Evolutionary conservation across 1,139 yeast species (phyloP).

Genomic region (Hansenula lynferdii): DNA sequence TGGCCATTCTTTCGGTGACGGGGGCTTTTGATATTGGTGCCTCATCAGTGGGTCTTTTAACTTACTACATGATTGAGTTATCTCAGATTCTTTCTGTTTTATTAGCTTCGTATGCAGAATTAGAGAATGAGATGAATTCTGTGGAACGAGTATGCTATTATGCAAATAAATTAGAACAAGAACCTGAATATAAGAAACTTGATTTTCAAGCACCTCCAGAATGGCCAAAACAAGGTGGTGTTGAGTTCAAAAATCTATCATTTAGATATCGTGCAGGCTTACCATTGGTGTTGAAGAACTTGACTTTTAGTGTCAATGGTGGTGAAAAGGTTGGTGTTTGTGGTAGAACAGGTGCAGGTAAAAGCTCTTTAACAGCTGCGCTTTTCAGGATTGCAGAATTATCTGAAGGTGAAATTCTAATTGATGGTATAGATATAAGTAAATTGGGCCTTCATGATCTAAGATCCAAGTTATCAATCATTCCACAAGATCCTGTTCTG

Average conservation of each 20-base stretch:
- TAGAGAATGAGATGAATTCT: constrained; percentile 80
- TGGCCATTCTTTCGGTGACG: constrained; percentile 59
- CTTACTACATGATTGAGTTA: constrained; percentile 56
- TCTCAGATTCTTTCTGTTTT: constrained; percentile 52
- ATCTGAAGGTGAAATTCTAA: constrained; percentile 34
- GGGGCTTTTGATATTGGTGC: constrained; percentile 61
- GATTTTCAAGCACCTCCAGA: constrained; percentile 49
- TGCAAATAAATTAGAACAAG: constrained; percentile 64
- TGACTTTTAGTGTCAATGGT: constrained; percentile 29
- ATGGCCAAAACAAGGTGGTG: constrained; percentile 61
- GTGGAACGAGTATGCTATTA: constrained; percentile 75
- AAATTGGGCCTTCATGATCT: constrained; percentile 39
- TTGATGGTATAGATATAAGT: constrained; percentile 45
- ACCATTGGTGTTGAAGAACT: constrained; percentile 63
- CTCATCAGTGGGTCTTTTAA: constrained; percentile 68
- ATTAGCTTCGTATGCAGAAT: constrained; percentile 52
- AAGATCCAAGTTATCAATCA: constrained; percentile 44
- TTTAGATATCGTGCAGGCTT: constrained; percentile 73
- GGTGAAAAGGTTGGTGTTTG: constrained; percentile 50
- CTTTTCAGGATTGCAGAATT: constrained; percentile 44
- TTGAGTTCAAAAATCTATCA: constrained; percentile 51
- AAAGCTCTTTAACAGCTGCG: constrained; percentile 51
- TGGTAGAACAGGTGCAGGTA: constrained; percentile 62
- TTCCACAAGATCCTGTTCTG: constrained; percentile 57
- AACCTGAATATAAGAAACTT: constrained; percentile 48